Conservation (phyloP, 257 asterid species). For the Striga asiatica region DNA sequence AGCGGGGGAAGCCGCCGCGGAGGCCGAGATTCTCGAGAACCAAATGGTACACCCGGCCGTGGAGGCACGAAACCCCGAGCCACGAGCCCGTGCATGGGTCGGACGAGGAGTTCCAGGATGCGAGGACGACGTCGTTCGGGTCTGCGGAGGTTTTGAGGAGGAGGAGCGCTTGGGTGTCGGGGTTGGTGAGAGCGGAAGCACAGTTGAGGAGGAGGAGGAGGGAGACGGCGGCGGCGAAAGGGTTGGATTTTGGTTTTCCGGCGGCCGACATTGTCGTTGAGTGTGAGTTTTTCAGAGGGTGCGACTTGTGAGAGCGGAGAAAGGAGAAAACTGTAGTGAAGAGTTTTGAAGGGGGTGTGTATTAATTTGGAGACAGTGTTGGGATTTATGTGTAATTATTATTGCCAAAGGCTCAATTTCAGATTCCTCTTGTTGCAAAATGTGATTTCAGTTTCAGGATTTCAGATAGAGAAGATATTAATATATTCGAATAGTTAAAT, state of each 20-base stretch:
- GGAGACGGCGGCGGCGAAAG: slow-evolving; percentile 14
- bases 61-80: slow-evolving; percentile 62
- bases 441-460: no score
- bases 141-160: slow-evolving; percentile 52
- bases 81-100: slow-evolving; percentile 46
- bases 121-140: slow-evolving; percentile 27
- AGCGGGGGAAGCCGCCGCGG: slow-evolving; percentile 26
- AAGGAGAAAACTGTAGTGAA: not conserved
- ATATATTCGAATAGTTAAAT: no score
- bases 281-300: not conserved
- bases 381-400: slow-evolving; percentile 8
- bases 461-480: no score
- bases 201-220: slow-evolving; percentile 21
- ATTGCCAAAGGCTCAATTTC: no score
- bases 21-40: slow-evolving; percentile 55
- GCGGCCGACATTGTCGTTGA: slow-evolving; percentile 23
- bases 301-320: not conserved
- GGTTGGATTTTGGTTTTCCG: slow-evolving; percentile 8
- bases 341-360: not conserved
- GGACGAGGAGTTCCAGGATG: slow-evolving; percentile 45
- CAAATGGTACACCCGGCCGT: slow-evolving; percentile 45
- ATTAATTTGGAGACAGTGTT: slow-evolving; percentile 4
- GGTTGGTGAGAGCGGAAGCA: slow-evolving; percentile 33
- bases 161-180: slow-evolving; percentile 46
- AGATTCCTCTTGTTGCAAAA: no score